Evolutionary conservation across 176 grass and related monocot species (phyloP).

Genomic region (Microstegium vimineum): DNA sequence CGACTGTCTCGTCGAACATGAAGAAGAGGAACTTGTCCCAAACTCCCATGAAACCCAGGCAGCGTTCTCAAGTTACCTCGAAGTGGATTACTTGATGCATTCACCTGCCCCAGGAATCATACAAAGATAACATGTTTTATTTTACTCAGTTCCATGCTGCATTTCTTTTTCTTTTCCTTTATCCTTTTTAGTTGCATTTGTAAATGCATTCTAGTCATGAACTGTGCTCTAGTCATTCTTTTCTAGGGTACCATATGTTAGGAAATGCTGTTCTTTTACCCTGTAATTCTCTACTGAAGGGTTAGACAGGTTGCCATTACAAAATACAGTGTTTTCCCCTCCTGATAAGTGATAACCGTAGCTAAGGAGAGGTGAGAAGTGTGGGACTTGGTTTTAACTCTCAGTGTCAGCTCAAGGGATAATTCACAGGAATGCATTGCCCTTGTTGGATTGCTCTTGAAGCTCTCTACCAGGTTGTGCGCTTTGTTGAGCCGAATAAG

Average conservation of each 20-base stretch:
- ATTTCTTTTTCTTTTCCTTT: background rate
- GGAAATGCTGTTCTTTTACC: background rate
- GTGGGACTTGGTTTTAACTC: background rate
- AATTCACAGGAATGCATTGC: background rate
- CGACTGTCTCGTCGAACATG: conserved; percentile 84
- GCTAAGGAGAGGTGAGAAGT: background rate
- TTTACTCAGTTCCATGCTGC: background rate
- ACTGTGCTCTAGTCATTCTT: conserved; percentile 32
- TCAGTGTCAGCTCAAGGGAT: background rate
- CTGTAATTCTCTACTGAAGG: background rate
- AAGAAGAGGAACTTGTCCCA: conserved; percentile 78
- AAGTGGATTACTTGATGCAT: conserved; percentile 48
- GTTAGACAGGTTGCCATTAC: background rate
- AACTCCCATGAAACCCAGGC: conserved; percentile 56
- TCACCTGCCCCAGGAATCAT: background rate
- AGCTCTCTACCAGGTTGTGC: background rate
- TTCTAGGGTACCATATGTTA: conserved; percentile 17
- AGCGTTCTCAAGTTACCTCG: conserved; percentile 45
- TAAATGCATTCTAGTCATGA: conserved; percentile 42
- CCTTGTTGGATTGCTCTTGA: background rate
- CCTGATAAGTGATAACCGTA: background rate
- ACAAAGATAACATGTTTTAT: conserved; percentile 19
- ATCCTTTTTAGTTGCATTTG: conserved; percentile 7
- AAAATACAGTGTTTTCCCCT: background rate
- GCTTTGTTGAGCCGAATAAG: background rate